Conservation (phyloP, 768 basidiomycete species). For the Agaricus bisporus region DNA sequence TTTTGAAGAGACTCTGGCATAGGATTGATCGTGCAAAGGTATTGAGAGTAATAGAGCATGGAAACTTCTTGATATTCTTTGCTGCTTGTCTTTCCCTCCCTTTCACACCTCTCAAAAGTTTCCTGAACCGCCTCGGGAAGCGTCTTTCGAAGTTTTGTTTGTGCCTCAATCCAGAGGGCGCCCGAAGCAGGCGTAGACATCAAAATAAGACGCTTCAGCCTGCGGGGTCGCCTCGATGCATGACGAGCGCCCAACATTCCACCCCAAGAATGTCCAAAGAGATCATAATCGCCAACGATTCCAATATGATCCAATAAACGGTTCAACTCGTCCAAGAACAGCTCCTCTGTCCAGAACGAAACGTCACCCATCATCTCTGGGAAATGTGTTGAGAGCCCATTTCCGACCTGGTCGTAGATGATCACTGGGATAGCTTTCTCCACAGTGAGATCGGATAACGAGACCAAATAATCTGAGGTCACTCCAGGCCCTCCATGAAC, state of each 20-base stretch:
- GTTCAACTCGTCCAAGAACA: conserved; percentile 48
- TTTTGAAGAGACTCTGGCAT: conserved; percentile 32
- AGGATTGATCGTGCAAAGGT: conserved; percentile 39
- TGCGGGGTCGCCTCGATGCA: conserved; percentile 33
- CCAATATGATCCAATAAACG: conserved; percentile 38
- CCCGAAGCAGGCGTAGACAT: conserved; percentile 39
- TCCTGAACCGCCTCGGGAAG: conserved; percentile 37
- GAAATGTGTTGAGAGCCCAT: conserved; percentile 48
- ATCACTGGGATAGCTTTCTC: conserved; percentile 38
- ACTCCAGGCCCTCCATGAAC: conserved; percentile 53
- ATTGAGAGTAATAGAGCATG: conserved; percentile 32
- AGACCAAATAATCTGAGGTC: conserved; percentile 33
- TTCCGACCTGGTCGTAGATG: conserved; percentile 53
- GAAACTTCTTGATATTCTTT: conserved; percentile 41
- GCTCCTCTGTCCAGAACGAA: conserved; percentile 44
- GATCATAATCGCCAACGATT: conserved; percentile 35
- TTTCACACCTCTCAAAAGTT: conserved; percentile 38
- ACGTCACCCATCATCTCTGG: conserved; percentile 33
- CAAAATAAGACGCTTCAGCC: conserved; percentile 41
- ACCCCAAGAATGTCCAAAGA: conserved; percentile 48
- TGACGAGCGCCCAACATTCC: conserved; percentile 42
- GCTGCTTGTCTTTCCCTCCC: conserved; percentile 32
- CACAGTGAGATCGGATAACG: conserved; percentile 31
- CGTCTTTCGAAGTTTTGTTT: conserved; percentile 10
- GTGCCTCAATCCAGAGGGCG: conserved; percentile 28